These are phyloP conservation scores for Litchi chinensis DNA, from an alignment of 345 rosid genomes.

Conservation along the genomic window DNA sequence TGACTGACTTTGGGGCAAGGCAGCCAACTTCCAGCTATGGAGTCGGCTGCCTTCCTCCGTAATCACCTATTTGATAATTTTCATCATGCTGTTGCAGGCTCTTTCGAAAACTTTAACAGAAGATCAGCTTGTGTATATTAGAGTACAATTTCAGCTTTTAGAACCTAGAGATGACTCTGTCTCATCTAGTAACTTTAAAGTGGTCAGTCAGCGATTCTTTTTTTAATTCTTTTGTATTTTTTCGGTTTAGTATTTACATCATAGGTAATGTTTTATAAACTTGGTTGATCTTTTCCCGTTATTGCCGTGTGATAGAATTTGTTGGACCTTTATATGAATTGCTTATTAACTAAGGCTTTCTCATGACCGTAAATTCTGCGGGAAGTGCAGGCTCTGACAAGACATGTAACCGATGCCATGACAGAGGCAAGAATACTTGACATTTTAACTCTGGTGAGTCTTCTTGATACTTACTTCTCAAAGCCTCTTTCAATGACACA, in stretches of 20 bases:
- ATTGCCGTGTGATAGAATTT: background rate
- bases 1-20: background rate
- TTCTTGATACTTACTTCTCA: background rate
- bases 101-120: slow-evolving; percentile 90
- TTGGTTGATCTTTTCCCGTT: background rate
- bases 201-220: slow-evolving; percentile 47
- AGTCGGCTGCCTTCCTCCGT: background rate
- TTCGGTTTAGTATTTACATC: background rate
- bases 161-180: slow-evolving; percentile 84
- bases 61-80: background rate
- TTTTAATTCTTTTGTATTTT: background rate
- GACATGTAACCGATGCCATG: slow-evolving; percentile 65
- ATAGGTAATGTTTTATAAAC: background rate
- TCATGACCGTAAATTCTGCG: background rate
- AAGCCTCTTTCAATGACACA: background rate
- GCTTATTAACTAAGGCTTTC: background rate
- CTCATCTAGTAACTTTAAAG: slow-evolving; percentile 65
- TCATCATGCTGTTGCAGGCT: slow-evolving; percentile 51
- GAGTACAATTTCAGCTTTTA: slow-evolving; percentile 75
- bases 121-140: slow-evolving; percentile 76
- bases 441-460: slow-evolving; percentile 62
- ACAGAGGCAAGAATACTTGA: slow-evolving; percentile 42
- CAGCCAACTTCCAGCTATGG: background rate
- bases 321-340: background rate
- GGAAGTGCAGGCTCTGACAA: slow-evolving; percentile 63